phyloP scores from a whole-genome alignment of 2,329 filamentous ascomycete genomes.

The Claviceps purpurea region DNA sequence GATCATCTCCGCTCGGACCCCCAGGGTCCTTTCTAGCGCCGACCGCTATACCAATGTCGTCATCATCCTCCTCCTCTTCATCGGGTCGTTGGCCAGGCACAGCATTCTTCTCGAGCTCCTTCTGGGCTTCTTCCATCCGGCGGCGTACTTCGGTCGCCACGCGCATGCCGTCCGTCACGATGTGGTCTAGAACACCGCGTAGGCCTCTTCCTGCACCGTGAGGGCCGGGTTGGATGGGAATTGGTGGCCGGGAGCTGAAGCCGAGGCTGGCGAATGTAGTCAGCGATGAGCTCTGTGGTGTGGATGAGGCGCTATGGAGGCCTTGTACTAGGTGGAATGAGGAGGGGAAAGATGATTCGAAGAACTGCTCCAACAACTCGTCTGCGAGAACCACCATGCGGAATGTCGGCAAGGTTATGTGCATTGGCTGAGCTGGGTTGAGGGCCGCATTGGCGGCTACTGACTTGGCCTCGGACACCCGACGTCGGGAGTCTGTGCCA shows the following conservation, averaged over 20 bases:
- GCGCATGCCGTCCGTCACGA: slow-evolving; percentile 93
- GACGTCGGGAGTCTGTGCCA: slow-evolving; percentile 14
- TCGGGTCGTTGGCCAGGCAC: slow-evolving; percentile 50
- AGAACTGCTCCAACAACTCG: slow-evolving; percentile 91
- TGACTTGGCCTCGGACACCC: slow-evolving; percentile 50
- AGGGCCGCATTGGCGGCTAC: slow-evolving; percentile 79
- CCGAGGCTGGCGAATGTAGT: slow-evolving; percentile 74
- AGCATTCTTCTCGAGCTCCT: slow-evolving; percentile 75
- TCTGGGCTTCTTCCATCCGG: slow-evolving; percentile 90
- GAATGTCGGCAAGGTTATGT: slow-evolving; percentile 95
- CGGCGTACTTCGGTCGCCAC: slow-evolving; percentile 85
- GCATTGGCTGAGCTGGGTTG: slow-evolving; percentile 81
- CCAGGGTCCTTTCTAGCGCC: slow-evolving; percentile 23
- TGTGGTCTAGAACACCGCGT: slow-evolving; percentile 88
- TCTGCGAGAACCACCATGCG: slow-evolving; percentile 97
- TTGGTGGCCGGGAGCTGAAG: slow-evolving; percentile 30
- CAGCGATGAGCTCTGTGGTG: slow-evolving; percentile 44
- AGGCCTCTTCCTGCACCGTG: slow-evolving; percentile 55
- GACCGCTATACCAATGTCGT: slow-evolving; percentile 33
- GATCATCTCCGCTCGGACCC: slow-evolving; percentile 36
- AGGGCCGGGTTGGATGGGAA: slow-evolving; percentile 26
- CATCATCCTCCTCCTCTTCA: slow-evolving; percentile 57
- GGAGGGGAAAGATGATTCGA: slow-evolving; percentile 86
- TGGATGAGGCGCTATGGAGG: slow-evolving; percentile 20
- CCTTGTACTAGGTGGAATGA: slow-evolving; percentile 80